A percentile compares a stretch with the other conserved stretches of the same genome.
These are phyloP conservation scores for Lepidium sativum DNA, from an alignment of 345 rosid species.

Conservation along the genomic window DNA sequence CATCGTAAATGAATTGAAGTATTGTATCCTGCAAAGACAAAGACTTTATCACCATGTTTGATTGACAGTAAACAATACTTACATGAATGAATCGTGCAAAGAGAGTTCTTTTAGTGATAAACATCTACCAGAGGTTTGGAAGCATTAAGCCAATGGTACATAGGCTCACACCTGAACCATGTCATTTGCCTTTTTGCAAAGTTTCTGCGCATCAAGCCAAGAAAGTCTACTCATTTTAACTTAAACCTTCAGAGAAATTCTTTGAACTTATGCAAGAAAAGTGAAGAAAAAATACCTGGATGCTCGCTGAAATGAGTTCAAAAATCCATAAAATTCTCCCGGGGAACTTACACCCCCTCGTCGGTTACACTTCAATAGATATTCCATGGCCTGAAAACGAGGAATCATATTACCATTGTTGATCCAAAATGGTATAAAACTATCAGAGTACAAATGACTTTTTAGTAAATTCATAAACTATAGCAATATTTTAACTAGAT, in stretches of 20 bases:
- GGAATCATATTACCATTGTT: neutral
- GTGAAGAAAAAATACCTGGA: slow-evolving; percentile 47
- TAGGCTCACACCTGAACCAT: slow-evolving; percentile 78
- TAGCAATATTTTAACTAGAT: neutral
- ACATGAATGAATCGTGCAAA: neutral
- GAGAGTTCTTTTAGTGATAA: neutral
- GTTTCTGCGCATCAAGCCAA: slow-evolving; percentile 43
- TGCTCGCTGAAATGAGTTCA: slow-evolving; percentile 73
- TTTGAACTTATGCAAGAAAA: neutral
- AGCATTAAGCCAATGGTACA: slow-evolving; percentile 91
- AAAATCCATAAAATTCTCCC: slow-evolving; percentile 52
- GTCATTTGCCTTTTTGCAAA: slow-evolving; percentile 94
- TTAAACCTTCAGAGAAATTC: neutral
- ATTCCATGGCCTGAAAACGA: slow-evolving; percentile 73
- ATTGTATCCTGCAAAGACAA: slow-evolving; percentile 51
- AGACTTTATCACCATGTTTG: neutral
- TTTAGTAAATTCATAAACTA: neutral
- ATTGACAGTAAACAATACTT: neutral
- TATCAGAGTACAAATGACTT: neutral
- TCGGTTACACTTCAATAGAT: slow-evolving; percentile 48
- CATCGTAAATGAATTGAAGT: slow-evolving; percentile 48
- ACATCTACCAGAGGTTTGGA: slow-evolving; percentile 64
- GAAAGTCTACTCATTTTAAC: slow-evolving; percentile 6
- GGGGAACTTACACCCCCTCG: slow-evolving; percentile 55
- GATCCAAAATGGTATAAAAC: neutral